phyloP scores from a whole-genome alignment of 345 rosid genomes.

The Dovyalis caffra region DNA sequence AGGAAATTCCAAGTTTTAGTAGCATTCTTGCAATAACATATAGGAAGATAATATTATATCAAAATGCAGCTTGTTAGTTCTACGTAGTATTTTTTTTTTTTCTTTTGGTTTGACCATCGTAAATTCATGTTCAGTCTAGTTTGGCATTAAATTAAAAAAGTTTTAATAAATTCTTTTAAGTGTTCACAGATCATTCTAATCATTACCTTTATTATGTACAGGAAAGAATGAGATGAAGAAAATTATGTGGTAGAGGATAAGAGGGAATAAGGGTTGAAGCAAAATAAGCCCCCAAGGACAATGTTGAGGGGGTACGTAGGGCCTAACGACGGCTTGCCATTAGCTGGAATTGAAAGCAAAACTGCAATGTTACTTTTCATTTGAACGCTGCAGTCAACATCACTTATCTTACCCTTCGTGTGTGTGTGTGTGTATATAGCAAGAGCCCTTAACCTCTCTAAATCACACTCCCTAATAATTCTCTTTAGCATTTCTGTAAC shows the following conservation, averaged over 20 bases:
- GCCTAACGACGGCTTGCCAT: slow-evolving; percentile 59
- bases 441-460: slow-evolving; percentile 13
- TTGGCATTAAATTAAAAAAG: too few relatives aligned
- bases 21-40: too few relatives aligned
- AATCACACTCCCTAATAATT: slow-evolving; percentile 10
- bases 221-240: not conserved
- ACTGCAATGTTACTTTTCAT: slow-evolving; percentile 31
- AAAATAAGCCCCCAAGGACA: not conserved
- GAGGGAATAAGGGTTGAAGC: not conserved
- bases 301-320: slow-evolving; percentile 38
- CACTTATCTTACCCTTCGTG: slow-evolving; percentile 21
- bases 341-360: slow-evolving; percentile 79
- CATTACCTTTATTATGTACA: too few relatives aligned
- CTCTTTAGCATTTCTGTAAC: not conserved
- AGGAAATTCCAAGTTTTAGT: too few relatives aligned
- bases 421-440: slow-evolving; percentile 12
- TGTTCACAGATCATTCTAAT: too few relatives aligned
- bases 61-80: too few relatives aligned
- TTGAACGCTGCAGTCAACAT: slow-evolving; percentile 37
- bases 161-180: too few relatives aligned
- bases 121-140: too few relatives aligned
- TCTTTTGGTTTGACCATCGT: too few relatives aligned
- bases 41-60: too few relatives aligned
- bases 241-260: not conserved
- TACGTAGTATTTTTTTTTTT: too few relatives aligned